Evolutionary conservation across 139 green algal genomes (phyloP).

Genomic region (Chlorella sp.): DNA sequence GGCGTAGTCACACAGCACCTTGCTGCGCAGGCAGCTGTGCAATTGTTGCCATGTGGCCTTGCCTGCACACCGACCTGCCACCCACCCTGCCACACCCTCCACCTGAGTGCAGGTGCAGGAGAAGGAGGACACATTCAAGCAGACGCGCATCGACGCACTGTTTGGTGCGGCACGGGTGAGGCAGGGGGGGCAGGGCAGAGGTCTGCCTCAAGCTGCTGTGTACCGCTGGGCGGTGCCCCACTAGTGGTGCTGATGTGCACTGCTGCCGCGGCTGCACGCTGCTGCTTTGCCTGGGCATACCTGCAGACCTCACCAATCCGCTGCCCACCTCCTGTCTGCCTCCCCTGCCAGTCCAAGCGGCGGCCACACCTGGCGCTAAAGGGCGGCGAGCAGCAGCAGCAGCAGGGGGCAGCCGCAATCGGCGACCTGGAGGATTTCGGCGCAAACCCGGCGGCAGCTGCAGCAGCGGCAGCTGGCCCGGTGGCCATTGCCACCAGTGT

Average conservation of each 20-base stretch:
- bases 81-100: neutral
- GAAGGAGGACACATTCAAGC: slow-evolving; percentile 78
- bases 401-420: neutral
- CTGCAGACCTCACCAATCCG: neutral
- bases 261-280: no score
- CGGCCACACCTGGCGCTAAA: neutral
- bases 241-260: neutral
- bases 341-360: neutral
- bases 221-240: no score
- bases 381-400: neutral
- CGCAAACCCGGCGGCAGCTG: neutral
- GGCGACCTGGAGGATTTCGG: slow-evolving; percentile 49
- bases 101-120: slow-evolving; percentile 48
- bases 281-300: no score
- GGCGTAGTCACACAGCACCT: no score
- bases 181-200: no score
- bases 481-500: slow-evolving; percentile 21
- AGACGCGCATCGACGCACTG: slow-evolving; percentile 68
- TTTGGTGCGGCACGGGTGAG: slow-evolving; percentile 41
- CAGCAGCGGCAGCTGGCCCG: neutral
- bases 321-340: neutral
- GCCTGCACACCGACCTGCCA: neutral
- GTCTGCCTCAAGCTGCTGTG: neutral
- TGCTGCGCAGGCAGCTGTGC: neutral
- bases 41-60: neutral